Percentiles rank a stretch among this genome's conserved stretches.
Conservation (phyloP, 129 eudicot genomes). For the sunflower (Helianthus annuus) region HanXRQr2.0-SUNRISE NC_035444.2:2221993-2222492, state of each 20-base stretch:
- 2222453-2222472: too few relatives aligned
- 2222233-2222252: neutral
- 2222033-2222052: conserved; percentile 63
- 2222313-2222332: neutral
- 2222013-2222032: conserved; percentile 88
- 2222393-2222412: neutral
- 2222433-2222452: too few relatives aligned
- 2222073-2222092: conserved; percentile 53
- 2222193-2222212: conserved; percentile 75
- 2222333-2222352: neutral
- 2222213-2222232: conserved; percentile 46
- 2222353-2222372: neutral
- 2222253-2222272: neutral
- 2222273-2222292: neutral
- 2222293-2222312: neutral
- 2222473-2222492: too few relatives aligned
- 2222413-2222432: neutral
- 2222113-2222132: conserved; percentile 64
- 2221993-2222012: conserved; percentile 97
- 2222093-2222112: conserved; percentile 42
- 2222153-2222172: conserved; percentile 71
- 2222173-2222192: conserved; percentile 64
- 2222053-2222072: conserved; percentile 63
- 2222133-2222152: conserved; percentile 88
- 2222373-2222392: neutral